Percentiles rank a stretch among this genome's conserved stretches.
Evolutionary conservation across 495 filamentous ascomycete species (phyloP).

Genomic region (Podospora appendiculata): DNA sequence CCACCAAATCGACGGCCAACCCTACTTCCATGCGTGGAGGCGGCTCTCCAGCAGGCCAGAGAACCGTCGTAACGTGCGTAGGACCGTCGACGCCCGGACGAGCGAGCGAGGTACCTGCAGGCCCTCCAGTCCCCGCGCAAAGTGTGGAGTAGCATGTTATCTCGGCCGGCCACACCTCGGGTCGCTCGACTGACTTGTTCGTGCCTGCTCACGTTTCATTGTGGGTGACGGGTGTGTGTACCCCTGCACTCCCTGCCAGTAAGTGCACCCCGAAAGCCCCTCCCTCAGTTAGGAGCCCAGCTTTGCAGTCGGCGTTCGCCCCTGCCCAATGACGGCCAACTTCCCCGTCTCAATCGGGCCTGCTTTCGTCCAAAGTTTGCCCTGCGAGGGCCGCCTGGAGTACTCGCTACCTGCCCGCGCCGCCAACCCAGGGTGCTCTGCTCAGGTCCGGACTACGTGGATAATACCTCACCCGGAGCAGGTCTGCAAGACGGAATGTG

Average conservation of each 20-base stretch:
- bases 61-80: not conserved
- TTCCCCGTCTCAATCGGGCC: slow-evolving; percentile 24
- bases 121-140: not conserved
- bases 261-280: slow-evolving; percentile 1
- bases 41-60: not conserved
- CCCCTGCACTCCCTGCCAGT: not conserved
- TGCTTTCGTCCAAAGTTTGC: slow-evolving; percentile 17
- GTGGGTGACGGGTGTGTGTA: slow-evolving; percentile 4
- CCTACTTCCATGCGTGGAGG: not conserved
- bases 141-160: too few relatives aligned
- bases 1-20: not conserved
- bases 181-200: too few relatives aligned
- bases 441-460: slow-evolving; percentile 4
- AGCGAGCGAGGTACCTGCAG: slow-evolving; percentile 11
- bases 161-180: too few relatives aligned
- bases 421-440: slow-evolving; percentile 3
- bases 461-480: slow-evolving; percentile 8
- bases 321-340: not conserved
- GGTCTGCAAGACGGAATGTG: slow-evolving; percentile 11
- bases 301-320: too few relatives aligned
- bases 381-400: slow-evolving; percentile 6
- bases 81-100: not conserved
- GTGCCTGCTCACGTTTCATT: slow-evolving; percentile 17
- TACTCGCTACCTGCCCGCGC: slow-evolving; percentile 1
- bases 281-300: slow-evolving; percentile 1